Percentiles rank a stretch among this genome's conserved stretches.
Evolutionary conservation across 108 stramenopile species (phyloP).

Genomic region (Nitzschia putrida): DNA sequence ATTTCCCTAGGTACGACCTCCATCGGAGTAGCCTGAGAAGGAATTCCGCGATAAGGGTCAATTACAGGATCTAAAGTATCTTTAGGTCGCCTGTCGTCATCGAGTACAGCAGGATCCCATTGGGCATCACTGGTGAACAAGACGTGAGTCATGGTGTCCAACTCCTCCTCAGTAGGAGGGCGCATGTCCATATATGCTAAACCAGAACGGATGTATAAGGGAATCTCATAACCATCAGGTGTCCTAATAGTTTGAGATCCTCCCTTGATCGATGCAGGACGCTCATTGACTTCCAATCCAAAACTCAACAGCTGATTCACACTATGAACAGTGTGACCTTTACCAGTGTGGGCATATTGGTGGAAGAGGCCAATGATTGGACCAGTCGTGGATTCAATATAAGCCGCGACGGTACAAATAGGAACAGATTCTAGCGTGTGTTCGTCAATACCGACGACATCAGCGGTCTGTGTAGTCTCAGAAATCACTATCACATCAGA

Average conservation of each 20-base stretch:
- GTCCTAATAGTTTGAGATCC: constrained; percentile 22
- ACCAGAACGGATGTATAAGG: constrained; percentile 5
- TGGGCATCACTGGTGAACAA: constrained; percentile 11
- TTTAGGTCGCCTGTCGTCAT: no score
- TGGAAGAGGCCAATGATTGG: no score
- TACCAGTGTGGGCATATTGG: no score
- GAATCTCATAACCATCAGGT: constrained; percentile 14
- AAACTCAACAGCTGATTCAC: no score
- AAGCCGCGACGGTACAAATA: background rate
- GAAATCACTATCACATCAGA: background rate
- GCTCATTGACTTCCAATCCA: constrained; percentile 4
- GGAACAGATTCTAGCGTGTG: background rate
- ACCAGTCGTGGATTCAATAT: background rate
- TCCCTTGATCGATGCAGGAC: background rate
- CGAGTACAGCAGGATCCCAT: constrained; percentile 25
- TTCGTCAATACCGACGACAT: background rate
- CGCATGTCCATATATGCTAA: background rate
- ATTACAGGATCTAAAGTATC: background rate
- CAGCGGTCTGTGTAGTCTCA: background rate
- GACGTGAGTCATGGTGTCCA: constrained; percentile 16
- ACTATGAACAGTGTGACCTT: constrained; percentile 1
- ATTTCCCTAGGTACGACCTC: no score
- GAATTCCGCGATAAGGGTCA: background rate
- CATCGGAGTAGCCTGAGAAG: background rate
- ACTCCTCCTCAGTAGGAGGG: constrained; percentile 22